Percentiles rank a stretch among this genome's conserved stretches.
Conservation (phyloP, 2,329 filamentous ascomycete species). For the Aspergillus sp. region DNA sequence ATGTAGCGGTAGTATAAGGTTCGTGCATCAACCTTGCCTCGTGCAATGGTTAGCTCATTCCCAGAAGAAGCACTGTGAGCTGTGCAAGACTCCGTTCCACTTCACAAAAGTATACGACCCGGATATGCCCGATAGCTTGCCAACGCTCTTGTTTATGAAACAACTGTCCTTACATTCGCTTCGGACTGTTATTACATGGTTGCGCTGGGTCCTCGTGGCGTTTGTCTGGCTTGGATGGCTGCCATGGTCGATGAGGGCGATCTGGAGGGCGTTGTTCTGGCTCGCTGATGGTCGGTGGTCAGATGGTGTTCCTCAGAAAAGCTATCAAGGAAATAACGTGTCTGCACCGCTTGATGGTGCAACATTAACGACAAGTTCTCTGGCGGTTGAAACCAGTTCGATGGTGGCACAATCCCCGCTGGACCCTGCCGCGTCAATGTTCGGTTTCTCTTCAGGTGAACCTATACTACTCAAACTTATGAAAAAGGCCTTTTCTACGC, state of each 20-base stretch:
- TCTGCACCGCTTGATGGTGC: slow-evolving; percentile 19
- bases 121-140: slow-evolving; percentile 84
- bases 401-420: slow-evolving; percentile 31
- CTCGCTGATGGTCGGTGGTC: slow-evolving; percentile 75
- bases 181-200: slow-evolving; percentile 72
- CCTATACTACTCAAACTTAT: slow-evolving; percentile 48
- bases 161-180: slow-evolving; percentile 73
- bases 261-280: slow-evolving; percentile 96
- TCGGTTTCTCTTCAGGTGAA: slow-evolving; percentile 44
- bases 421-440: slow-evolving; percentile 40
- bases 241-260: slow-evolving; percentile 84
- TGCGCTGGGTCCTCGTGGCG: slow-evolving; percentile 73
- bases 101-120: slow-evolving; percentile 98
- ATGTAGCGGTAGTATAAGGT: slow-evolving; percentile 98
- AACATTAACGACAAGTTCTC: slow-evolving; percentile 23
- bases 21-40: slow-evolving; percentile 94
- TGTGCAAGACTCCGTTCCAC: slow-evolving; percentile 96
- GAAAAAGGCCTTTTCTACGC: slow-evolving; percentile 43
- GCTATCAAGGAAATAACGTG: slow-evolving; percentile 23
- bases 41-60: slow-evolving; percentile 99
- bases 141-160: slow-evolving; percentile 74
- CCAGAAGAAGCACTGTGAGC: slow-evolving; percentile 98
- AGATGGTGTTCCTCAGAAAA: slow-evolving; percentile 23
- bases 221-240: slow-evolving; percentile 87
- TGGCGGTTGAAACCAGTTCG: slow-evolving; percentile 25